Evolutionary conservation across 805 yeast species (phyloP).

Genomic region (Metschnikowia arizonensis): DNA sequence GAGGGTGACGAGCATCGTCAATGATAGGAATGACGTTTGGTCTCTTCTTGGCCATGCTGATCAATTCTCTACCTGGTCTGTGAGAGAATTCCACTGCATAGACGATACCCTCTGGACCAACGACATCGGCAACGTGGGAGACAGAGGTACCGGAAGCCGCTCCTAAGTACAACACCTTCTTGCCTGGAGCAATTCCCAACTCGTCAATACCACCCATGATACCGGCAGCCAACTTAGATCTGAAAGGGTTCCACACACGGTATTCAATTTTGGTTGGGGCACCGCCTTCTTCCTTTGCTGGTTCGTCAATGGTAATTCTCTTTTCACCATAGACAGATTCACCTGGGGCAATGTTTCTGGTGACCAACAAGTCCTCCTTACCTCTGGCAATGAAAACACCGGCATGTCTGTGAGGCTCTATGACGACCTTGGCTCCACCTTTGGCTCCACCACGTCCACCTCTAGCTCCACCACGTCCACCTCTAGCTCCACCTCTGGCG

Average conservation of each 20-base stretch:
- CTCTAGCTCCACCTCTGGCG: conserved; percentile 41
- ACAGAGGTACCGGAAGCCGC: conserved; percentile 99
- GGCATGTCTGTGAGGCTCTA: conserved; percentile 98
- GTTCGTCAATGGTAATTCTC: conserved; percentile 90
- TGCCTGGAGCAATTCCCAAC: conserved; percentile 95
- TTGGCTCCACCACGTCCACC: conserved; percentile 78
- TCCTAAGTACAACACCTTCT: conserved; percentile 94
- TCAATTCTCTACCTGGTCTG: conserved; percentile 99
- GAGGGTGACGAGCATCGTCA: conserved; percentile 99
- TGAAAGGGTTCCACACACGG: conserved; percentile 99
- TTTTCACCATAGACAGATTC: conserved; percentile 98
- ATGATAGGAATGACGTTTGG: conserved; percentile 98
- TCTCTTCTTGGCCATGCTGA: conserved; percentile 99
- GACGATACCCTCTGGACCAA: conserved; percentile 98
- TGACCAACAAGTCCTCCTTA: conserved; percentile 95
- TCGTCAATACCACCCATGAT: conserved; percentile 99
- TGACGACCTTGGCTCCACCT: conserved; percentile 93
- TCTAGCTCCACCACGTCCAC: conserved; percentile 57
- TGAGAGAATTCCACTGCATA: conserved; percentile 99
- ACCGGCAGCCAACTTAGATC: conserved; percentile 99
- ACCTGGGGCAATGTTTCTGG: conserved; percentile 97
- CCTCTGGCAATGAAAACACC: conserved; percentile 99
- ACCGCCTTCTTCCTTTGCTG: conserved; percentile 80
- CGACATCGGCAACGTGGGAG: conserved; percentile 96
- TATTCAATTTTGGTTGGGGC: conserved; percentile 94